A percentile compares a stretch with the other conserved stretches of the same genome.
phyloP scores from a whole-genome alignment of 106 monocot species.

The Dendrobium nobile region DNA sequence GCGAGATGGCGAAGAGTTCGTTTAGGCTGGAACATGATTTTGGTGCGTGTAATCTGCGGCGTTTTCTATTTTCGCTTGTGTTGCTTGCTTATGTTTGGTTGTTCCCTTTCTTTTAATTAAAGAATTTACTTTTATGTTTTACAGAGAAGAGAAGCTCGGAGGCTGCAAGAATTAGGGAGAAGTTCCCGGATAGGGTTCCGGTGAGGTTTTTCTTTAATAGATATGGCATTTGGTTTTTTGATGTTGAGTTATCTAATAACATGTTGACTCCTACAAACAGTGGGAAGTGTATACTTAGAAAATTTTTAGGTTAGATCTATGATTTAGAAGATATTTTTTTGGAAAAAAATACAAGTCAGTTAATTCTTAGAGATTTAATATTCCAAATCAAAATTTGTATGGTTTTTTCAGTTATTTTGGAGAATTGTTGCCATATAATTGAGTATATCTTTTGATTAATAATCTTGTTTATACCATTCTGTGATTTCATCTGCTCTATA shows the following conservation, averaged over 20 bases:
- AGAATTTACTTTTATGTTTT: conserved; percentile 1
- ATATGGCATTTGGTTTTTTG: background rate
- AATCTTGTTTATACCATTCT: too few relatives aligned
- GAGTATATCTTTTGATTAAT: too few relatives aligned
- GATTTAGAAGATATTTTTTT: background rate
- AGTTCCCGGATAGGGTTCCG: conserved; percentile 12
- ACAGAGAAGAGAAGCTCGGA: conserved; percentile 14
- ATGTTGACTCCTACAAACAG: background rate
- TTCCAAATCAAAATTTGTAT: too few relatives aligned
- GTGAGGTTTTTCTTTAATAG: background rate
- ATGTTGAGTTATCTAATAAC: background rate
- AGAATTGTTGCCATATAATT: too few relatives aligned
- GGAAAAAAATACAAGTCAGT: too few relatives aligned
- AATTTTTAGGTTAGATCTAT: too few relatives aligned
- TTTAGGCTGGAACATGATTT: conserved; percentile 10
- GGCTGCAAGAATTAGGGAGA: conserved; percentile 15
- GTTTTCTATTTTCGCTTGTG: background rate
- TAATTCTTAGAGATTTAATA: too few relatives aligned
- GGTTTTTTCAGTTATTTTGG: too few relatives aligned
- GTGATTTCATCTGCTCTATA: too few relatives aligned
- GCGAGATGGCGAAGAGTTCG: conserved; percentile 12
- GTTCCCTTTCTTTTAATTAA: background rate
- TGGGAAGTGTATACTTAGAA: background rate
- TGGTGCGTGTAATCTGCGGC: conserved; percentile 2
- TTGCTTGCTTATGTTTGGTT: background rate